Base-by-base conservation (phyloP, 139 green algal genomes). In the Chlorella vulgaris region DNA sequence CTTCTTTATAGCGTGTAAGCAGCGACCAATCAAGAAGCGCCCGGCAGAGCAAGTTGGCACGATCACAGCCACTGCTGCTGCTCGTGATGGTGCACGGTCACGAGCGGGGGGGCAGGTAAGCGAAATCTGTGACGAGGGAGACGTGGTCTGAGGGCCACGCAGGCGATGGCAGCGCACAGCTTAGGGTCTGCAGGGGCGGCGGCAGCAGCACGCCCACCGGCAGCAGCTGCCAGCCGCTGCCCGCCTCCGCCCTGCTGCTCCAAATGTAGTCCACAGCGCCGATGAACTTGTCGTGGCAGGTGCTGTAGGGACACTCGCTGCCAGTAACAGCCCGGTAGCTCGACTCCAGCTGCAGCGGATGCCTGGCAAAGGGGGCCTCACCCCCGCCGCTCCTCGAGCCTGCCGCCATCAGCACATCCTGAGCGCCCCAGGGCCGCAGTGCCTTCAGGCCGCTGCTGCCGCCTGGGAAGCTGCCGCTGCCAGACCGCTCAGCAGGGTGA, bases 181-280 rank as follows among this genome's bases (percentile, higher is more conserved):
- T 74, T 78, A 96, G 86, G 19, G 74, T 39, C 36, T 88, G 82
- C 26, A 93, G 33, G 7, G 86, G 80, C 0, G 91, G 92, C 2
- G 90, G 88, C 38, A 70, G 40, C 42, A 94, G 73, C 74, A 93
- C 89, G 0, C 80, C 70, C 18, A 88, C 80, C 2, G 92, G 92
- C 8, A 62, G 38, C 43, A 95, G 68, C 40, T 51, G 78, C 35
- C 61, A 82, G 71, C 10, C 60, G 33, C n/a, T 60, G 6, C 36
- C 40, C 15, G 58, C 50, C 58, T 70, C 69, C 43, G 28, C 31
- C 35, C 13, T 33, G 10, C 5, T 80, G 24, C 0, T 74, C 69
- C 2, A 78, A 86, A 76, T 85, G 83, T 93, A 96, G 70, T 96
- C 93, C 13, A 94, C 91, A 7, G 89, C 93, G 53, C 91, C 92